Conservation (phyloP, 2,329 filamentous ascomycete genomes). For the Microcyclospora pomicola region DNA sequence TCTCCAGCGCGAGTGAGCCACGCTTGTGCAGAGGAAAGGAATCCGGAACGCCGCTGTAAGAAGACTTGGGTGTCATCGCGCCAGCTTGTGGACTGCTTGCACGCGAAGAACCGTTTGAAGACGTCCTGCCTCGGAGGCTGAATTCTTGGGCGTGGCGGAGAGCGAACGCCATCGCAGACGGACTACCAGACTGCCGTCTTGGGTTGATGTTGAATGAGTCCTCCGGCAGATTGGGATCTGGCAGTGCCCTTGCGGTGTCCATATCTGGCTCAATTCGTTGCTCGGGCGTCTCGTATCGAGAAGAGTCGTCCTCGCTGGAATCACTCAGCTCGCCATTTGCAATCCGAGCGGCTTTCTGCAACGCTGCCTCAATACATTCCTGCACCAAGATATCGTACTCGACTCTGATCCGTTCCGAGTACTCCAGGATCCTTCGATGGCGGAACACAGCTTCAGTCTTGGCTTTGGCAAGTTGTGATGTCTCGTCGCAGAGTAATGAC, state of each 20-base stretch:
- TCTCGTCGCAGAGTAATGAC: conserved; percentile 76
- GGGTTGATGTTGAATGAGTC: conserved; percentile 9
- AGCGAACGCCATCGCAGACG: conserved; percentile 42
- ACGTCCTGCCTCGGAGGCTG: conserved; percentile 35
- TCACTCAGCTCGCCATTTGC: conserved; percentile 75
- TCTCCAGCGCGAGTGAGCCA: conserved; percentile 67
- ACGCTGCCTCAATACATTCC: conserved; percentile 84
- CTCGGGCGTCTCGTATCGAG: conserved; percentile 12
- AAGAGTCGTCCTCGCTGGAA: conserved; percentile 35
- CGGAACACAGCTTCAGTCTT: conserved; percentile 91
- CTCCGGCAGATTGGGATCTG: conserved; percentile 17
- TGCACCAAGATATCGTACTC: conserved; percentile 89
- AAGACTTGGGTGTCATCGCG: conserved; percentile 79
- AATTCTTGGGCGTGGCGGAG: conserved; percentile 41
- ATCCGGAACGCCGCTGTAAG: conserved; percentile 44
- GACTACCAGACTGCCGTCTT: conserved; percentile 14
- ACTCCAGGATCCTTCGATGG: conserved; percentile 85
- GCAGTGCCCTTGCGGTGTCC: conserved; percentile 35
- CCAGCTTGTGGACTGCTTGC: conserved; percentile 76
- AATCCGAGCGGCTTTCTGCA: conserved; percentile 78
- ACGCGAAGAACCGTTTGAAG: conserved; percentile 60
- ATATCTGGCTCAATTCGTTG: conserved; percentile 32
- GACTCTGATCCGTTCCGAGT: conserved; percentile 84
- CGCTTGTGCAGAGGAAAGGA: conserved; percentile 53
- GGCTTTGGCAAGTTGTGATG: conserved; percentile 64